Evolutionary conservation across 345 rosid genomes (phyloP).

Genomic region (Acer negundo): DNA sequence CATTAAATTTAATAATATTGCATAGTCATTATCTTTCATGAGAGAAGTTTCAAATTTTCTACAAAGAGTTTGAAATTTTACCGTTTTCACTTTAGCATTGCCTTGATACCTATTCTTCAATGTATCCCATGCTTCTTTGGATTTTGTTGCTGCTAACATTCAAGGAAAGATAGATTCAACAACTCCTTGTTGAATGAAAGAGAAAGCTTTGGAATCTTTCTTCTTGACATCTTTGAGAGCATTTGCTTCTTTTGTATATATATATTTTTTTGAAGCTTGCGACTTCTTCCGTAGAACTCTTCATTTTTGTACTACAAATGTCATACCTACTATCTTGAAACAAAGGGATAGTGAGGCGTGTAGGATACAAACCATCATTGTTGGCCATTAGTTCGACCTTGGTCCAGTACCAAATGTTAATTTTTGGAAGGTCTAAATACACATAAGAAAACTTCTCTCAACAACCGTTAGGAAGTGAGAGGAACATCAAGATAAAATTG

Average conservation of each 20-base stretch:
- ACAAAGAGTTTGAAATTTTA: slow-evolving; percentile 10
- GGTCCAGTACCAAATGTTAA: not conserved
- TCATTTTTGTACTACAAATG: no score
- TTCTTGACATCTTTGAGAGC: not conserved
- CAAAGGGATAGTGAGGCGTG: no score
- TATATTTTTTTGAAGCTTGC: no score
- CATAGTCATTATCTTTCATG: not conserved
- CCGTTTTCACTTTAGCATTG: not conserved
- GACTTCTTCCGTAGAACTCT: no score
- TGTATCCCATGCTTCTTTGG: not conserved
- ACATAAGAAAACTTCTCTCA: not conserved
- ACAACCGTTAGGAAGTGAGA: not conserved
- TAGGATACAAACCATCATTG: not conserved
- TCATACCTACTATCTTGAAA: no score
- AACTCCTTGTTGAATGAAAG: not conserved
- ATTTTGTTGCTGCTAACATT: not conserved
- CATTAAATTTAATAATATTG: not conserved
- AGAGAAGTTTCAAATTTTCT: no score
- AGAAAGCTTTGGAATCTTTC: slow-evolving; percentile 7
- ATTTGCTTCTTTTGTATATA: not conserved
- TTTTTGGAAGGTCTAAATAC: not conserved
- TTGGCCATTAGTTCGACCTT: not conserved
- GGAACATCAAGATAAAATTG: no score
- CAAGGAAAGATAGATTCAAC: not conserved
- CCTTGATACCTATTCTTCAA: not conserved